Evolutionary conservation across 768 basidiomycete species (phyloP), one percentile per base, ranked within the genome.

Genomic region (Serendipita sp.): DNA sequence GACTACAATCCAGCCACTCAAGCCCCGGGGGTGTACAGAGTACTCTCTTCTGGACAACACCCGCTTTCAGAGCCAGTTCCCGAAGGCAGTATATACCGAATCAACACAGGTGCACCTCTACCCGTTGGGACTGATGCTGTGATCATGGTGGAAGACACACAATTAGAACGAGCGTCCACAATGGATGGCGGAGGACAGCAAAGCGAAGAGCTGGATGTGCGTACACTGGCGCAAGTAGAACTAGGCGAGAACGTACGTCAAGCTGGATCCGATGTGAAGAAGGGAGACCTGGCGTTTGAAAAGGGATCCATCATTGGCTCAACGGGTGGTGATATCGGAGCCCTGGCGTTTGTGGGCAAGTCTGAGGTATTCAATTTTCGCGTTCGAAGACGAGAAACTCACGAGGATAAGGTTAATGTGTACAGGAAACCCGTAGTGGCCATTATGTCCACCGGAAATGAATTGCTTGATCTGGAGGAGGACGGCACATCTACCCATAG

Each of bases 131-230:
- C 85, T 4, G 85, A 93, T 70, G 76, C 89, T 0, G 85, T 92
- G 2, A 85, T 95, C 73, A 94, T 93, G 91, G 91, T 95, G 18
- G 91, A 95, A 74, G 91, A 94, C 71, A 94, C 91, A 0, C 80
- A 82, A 65, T 78, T 95, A 4, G 77, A 83, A n/a, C 82, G 82
- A 2, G 80, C 81, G 1, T 66, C 74, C 63, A 72, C 75, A 56
- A 76, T 77, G 35, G 69, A 70, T 2, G 71, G 75, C 18, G 75
- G 75, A 16, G 68, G 72, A 38, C 75, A 79, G 66, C 4, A 23
- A n/a, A 74, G 77, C 2, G 91, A 93, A 70, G 91, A 94, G 72
- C 76, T 78, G 30, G 80, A 84, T 66, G 83, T 95, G 1, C 81
- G 82, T 69, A 84, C 83, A 0, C 77, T 90, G 1, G 84, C 75